These are phyloP conservation scores for Xanthoconium separans DNA, from an alignment of 1,284 basidiomycete species.

Conservation along the genomic window DNA sequence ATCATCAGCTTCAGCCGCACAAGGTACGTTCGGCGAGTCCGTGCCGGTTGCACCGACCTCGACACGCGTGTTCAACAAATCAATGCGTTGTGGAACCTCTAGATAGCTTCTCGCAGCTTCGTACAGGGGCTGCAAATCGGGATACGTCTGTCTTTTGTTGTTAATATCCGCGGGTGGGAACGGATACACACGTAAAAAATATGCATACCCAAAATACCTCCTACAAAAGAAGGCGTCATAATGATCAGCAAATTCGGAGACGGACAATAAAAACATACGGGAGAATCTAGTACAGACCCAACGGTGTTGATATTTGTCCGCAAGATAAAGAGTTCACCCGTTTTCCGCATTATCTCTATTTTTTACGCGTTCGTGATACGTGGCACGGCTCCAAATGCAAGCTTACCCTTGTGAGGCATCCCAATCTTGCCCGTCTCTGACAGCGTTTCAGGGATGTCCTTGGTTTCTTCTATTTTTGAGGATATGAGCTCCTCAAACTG, in stretches of 20 bases:
- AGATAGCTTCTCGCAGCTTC: slow-evolving; percentile 92
- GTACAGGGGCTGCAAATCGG: slow-evolving; percentile 94
- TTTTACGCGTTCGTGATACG: slow-evolving; percentile 16
- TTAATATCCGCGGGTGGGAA: slow-evolving; percentile 15
- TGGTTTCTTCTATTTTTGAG: slow-evolving; percentile 93
- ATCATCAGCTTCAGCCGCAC: slow-evolving; percentile 7
- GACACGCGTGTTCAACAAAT: slow-evolving; percentile 90
- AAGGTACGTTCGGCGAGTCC: slow-evolving; percentile 1
- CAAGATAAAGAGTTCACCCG: slow-evolving; percentile 91
- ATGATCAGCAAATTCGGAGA: neutral
- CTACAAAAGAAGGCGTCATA: slow-evolving; percentile 37
- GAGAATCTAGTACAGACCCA: slow-evolving; percentile 92
- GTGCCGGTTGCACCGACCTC: slow-evolving; percentile 52
- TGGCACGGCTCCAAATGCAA: neutral
- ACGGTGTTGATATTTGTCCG: slow-evolving; percentile 96
- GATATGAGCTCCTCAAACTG: slow-evolving; percentile 93
- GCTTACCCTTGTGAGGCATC: slow-evolving; percentile 73
- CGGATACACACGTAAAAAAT: neutral
- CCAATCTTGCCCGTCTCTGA: slow-evolving; percentile 94
- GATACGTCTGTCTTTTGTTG: slow-evolving; percentile 60
- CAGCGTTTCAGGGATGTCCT: slow-evolving; percentile 92
- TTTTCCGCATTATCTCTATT: slow-evolving; percentile 95
- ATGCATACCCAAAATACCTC: slow-evolving; percentile 87
- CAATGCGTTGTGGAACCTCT: slow-evolving; percentile 93
- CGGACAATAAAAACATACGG: slow-evolving; percentile 51